Base-by-base conservation (phyloP, 805 yeast species). In the Metschnikowia koreensis region DNA sequence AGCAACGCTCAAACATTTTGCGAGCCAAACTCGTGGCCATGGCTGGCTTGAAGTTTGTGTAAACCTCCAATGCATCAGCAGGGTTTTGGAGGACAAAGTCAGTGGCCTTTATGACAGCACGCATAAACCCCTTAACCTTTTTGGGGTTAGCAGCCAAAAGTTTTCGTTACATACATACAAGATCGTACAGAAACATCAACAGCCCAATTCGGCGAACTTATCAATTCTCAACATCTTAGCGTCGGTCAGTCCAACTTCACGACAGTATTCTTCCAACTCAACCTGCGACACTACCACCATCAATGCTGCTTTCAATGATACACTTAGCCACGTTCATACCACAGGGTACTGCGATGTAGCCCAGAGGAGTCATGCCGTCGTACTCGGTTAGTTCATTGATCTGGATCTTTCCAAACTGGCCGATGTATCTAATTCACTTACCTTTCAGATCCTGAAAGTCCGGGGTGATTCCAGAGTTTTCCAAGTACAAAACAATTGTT, bases 211-310 rank as follows among this genome's bases (percentile, higher is more conserved):
- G 22, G 84, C 84, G n/a, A 58, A 67, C 58, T 72, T 69, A 61
- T 80, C 84, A 59, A 80, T 80, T 68, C 84, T 72, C 60, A 80
- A 66, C 84, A 80, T 80, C 59, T 78, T 74, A 50, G 79, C 83
- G 41, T 77, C 82, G 43, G 66, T 60, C 33, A 29, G 33, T 10
- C 33, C 33, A 29, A 29, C 33, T 29, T 29, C 33, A 29, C 33
- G 33, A 56, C 74, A 70, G 64, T 75, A 75, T 55, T 79, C 81
- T 61, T 79, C 83, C 59, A 80, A 70, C 61, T 80, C 81, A 44
- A 80, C 84, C 65, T 79, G 83, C 63, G 80, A 84, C 63, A 80
- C 77, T 74, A 47, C 84, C 84, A 51, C 82, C 83, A 62, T 80
- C 81, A 48, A 80, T 78, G 56, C 74, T 71, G 37, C 83, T 83